phyloP scores from a whole-genome alignment of 345 rosid species.

The Anacardium occidentale region DNA sequence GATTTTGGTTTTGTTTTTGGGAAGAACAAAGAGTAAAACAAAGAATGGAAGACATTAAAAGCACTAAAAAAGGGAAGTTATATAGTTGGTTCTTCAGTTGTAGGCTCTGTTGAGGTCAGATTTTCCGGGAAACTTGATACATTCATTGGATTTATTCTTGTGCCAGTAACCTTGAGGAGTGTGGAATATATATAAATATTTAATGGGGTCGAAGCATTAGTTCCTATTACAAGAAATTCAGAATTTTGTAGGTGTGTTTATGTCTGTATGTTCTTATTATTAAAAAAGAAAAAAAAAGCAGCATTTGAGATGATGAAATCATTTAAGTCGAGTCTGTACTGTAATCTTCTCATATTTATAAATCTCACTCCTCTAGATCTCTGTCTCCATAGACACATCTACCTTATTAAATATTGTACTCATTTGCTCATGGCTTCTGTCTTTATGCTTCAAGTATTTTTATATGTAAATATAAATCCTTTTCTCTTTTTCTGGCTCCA shows the following conservation, averaged over 20 bases:
- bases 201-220: slow-evolving; percentile 21
- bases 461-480: background rate
- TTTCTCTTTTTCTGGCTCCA: background rate
- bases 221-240: slow-evolving; percentile 12
- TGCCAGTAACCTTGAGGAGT: slow-evolving; percentile 38
- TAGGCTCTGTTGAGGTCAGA: slow-evolving; percentile 47
- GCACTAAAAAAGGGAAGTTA: slow-evolving; percentile 1
- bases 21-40: slow-evolving; percentile 20
- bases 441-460: too few species aligned
- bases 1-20: slow-evolving; percentile 25
- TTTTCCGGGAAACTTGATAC: slow-evolving; percentile 37
- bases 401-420: background rate
- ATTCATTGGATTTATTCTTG: slow-evolving; percentile 69
- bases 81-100: slow-evolving; percentile 36
- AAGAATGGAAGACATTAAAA: slow-evolving; percentile 24
- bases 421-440: background rate
- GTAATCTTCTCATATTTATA: slow-evolving; percentile 6
- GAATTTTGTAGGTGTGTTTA: slow-evolving; percentile 37
- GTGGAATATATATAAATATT: slow-evolving; percentile 28
- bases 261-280: slow-evolving; percentile 12
- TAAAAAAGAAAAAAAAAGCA: background rate
- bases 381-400: background rate
- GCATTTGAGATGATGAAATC: slow-evolving; percentile 13
- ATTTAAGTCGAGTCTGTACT: slow-evolving; percentile 16
- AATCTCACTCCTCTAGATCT: slow-evolving; percentile 1